Conservation (phyloP, 2,329 filamentous ascomycete species). For the Hymenoscyphus fructigenus region DNA sequence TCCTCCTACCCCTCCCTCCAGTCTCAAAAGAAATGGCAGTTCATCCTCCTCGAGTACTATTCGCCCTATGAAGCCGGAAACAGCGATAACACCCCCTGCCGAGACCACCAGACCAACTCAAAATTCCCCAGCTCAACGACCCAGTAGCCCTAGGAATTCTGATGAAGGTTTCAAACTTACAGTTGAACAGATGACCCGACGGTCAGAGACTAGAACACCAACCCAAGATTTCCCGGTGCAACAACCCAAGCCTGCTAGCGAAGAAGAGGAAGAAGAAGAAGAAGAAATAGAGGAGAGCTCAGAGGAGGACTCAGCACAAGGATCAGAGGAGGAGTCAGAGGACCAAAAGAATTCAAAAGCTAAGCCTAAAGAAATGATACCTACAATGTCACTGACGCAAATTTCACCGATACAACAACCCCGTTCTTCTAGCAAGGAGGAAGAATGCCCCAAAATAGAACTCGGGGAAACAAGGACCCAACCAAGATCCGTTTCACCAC, state of each 20-base stretch:
- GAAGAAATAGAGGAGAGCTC: not conserved
- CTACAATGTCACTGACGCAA: not conserved
- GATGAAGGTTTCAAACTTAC: too few relatives aligned
- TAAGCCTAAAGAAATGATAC: too few relatives aligned
- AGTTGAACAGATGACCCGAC: too few relatives aligned
- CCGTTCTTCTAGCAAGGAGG: not conserved
- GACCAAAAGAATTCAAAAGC: too few relatives aligned
- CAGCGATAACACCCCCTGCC: not conserved
- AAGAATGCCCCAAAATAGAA: not conserved
- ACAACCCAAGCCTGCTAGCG: not conserved
- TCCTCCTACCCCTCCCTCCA: too few relatives aligned
- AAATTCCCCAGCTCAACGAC: not conserved
- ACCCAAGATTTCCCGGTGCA: not conserved
- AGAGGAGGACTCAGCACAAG: too few relatives aligned
- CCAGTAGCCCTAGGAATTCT: too few relatives aligned
- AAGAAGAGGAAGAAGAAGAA: not conserved
- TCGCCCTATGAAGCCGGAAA: not conserved
- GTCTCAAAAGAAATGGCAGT: too few relatives aligned
- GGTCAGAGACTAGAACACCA: not conserved
- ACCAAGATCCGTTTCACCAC: too few relatives aligned
- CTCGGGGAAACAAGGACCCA: too few relatives aligned
- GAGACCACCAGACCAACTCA: not conserved
- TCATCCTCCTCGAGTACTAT: not conserved
- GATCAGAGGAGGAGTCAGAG: too few relatives aligned
- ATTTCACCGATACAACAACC: not conserved